Base-by-base conservation (phyloP, 805 yeast species). In the Lachancea thermotolerans region DNA sequence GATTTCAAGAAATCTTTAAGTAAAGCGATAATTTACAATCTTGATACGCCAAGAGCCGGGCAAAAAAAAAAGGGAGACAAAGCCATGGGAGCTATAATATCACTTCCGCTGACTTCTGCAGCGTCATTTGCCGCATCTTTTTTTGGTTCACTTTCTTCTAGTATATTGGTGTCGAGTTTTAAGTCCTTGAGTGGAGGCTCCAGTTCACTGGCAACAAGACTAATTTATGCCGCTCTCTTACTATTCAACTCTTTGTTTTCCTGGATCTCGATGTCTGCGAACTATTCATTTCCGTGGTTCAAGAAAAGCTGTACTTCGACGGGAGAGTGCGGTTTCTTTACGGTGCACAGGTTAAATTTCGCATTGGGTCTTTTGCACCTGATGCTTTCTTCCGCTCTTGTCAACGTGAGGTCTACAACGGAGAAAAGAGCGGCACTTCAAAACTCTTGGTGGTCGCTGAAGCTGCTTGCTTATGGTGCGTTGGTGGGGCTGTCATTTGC, bases 291-390 rank as follows among this genome's bases (percentile, higher is more conserved):
- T 15, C 72, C 78, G 47, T 78, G 85, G 66, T 79, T 93, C 8
- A 93, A 84, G 49, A 75, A 74, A 47, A 71, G 88, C 35, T 91
- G 99, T 66, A 79, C 81, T 37, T 95, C 93, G 11, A 78, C 79
- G 17, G 83, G 85, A 46, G 85, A 85, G 55, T 89, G 96, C 64
- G 95, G 97, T 39, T 93, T 91, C 65, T 86, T 88, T 12, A 90
- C 95, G 4, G 97, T 93, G n/a, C 95, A 93, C 62, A 70, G 98
- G 45, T 71, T 93, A 56, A 88, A 88, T 65, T 85, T 89, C 59
- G 90, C 97, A 2, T 69, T 93, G 15, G 98, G 95, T 2, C 41
- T 81, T 44, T 65, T 88, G 47, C 99, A 93, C 67, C 56, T 90
- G 30, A 51, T 80, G 0, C 67, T 93, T 45, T 95, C 93, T 1